These are phyloP conservation scores for Suillus sp. DNA, from an alignment of 768 basidiomycete genomes.

Conservation along the genomic window DNA sequence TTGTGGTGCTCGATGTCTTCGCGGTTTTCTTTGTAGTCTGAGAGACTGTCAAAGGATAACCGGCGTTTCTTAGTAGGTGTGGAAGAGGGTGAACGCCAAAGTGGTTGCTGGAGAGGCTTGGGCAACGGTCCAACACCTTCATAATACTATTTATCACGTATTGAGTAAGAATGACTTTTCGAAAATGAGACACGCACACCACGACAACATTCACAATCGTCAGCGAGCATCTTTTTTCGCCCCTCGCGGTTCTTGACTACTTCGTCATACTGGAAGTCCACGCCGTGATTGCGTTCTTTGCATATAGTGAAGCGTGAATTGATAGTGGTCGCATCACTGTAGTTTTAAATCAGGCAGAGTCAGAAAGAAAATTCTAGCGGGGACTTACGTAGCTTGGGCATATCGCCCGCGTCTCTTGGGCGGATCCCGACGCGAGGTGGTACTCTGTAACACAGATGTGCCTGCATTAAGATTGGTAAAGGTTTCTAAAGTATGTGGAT, in stretches of 20 bases:
- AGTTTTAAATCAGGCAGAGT: slow-evolving; percentile 4
- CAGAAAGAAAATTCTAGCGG: neutral
- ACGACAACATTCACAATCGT: slow-evolving; percentile 81
- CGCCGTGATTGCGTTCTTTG: slow-evolving; percentile 62
- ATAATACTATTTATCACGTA: slow-evolving; percentile 62
- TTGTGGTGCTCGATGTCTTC: slow-evolving; percentile 54
- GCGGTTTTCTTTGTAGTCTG: slow-evolving; percentile 32
- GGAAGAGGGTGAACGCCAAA: slow-evolving; percentile 68
- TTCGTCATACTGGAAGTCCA: slow-evolving; percentile 70
- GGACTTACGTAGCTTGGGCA: slow-evolving; percentile 42
- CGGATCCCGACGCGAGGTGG: slow-evolving; percentile 13
- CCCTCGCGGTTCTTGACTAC: slow-evolving; percentile 70
- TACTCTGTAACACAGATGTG: neutral
- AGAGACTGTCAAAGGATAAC: slow-evolving; percentile 17
- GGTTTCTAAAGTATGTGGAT: neutral
- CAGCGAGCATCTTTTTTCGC: slow-evolving; percentile 67
- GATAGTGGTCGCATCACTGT: slow-evolving; percentile 44
- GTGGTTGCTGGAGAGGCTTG: slow-evolving; percentile 59
- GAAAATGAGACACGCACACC: slow-evolving; percentile 49
- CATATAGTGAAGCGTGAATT: slow-evolving; percentile 70
- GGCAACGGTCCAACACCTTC: slow-evolving; percentile 75
- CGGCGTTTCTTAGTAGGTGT: slow-evolving; percentile 24
- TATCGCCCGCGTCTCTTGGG: slow-evolving; percentile 65
- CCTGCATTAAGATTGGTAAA: neutral
- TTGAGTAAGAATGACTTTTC: neutral